phyloP scores from a whole-genome alignment of 179 eudicot species.

The Gypsophila paniculata region DNA sequence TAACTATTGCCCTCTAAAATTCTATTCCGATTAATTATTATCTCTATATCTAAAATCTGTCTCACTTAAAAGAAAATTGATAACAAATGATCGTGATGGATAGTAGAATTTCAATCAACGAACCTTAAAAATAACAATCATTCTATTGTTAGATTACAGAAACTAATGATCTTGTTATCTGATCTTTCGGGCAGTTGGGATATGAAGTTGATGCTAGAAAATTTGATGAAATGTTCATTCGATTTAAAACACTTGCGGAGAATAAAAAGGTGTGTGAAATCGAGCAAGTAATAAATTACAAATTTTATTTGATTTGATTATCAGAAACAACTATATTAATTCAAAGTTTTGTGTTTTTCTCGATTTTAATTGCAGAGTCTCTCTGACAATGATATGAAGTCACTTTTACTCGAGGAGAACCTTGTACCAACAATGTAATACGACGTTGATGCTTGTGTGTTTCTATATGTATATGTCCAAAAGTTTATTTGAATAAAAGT shows the following conservation, averaged over 20 bases:
- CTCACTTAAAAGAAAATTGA: no score
- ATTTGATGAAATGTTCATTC: slow-evolving; percentile 10
- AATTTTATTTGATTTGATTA: background rate
- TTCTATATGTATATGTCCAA: no score
- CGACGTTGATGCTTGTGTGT: no score
- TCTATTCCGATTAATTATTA: no score
- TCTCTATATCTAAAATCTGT: no score
- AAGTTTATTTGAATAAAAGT: no score
- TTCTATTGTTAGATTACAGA: background rate
- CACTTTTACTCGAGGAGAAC: background rate
- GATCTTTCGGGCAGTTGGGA: background rate
- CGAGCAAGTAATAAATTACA: background rate
- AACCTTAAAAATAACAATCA: no score
- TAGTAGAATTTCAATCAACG: no score
- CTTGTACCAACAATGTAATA: background rate
- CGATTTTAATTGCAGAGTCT: background rate
- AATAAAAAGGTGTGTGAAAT: background rate
- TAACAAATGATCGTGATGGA: no score
- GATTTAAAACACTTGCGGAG: slow-evolving; percentile 1
- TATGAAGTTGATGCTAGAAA: background rate
- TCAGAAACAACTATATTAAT: background rate
- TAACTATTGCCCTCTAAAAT: no score
- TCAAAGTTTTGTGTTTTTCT: background rate
- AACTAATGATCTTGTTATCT: background rate
- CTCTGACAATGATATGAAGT: background rate